phyloP scores from a whole-genome alignment of 2,329 filamentous ascomycete species.

The Phialocephala subalpina region DNA sequence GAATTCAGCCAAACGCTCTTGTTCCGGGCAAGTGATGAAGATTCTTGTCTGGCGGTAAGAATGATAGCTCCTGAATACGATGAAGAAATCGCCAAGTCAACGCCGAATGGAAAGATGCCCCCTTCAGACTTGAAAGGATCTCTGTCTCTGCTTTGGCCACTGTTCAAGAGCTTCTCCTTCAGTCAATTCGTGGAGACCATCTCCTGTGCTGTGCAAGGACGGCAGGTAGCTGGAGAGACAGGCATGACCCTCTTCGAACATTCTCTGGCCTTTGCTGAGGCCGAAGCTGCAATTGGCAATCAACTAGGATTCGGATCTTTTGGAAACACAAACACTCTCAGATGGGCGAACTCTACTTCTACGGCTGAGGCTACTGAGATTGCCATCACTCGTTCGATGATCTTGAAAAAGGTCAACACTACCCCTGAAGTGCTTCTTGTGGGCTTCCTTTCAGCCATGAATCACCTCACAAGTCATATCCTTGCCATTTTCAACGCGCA shows the following conservation, averaged over 20 bases:
- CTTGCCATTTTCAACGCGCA: slow-evolving; percentile 84
- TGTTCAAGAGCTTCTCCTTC: slow-evolving; percentile 73
- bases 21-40: slow-evolving; percentile 75
- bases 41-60: slow-evolving; percentile 76
- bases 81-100: slow-evolving; percentile 45
- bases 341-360: slow-evolving; percentile 33
- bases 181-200: slow-evolving; percentile 92
- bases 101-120: slow-evolving; percentile 20
- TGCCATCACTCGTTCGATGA: slow-evolving; percentile 67
- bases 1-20: slow-evolving; percentile 75
- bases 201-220: slow-evolving; percentile 86
- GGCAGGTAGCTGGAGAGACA: slow-evolving; percentile 81
- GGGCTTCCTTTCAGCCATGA: slow-evolving; percentile 86
- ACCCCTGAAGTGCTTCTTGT: slow-evolving; percentile 89
- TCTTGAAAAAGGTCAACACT: slow-evolving; percentile 84
- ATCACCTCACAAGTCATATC: slow-evolving; percentile 84
- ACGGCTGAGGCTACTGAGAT: slow-evolving; percentile 48
- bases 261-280: slow-evolving; percentile 94
- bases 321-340: slow-evolving; percentile 38
- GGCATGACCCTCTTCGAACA: slow-evolving; percentile 98
- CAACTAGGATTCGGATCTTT: slow-evolving; percentile 76
- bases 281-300: slow-evolving; percentile 85
- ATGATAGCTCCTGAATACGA: slow-evolving; percentile 69
- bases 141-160: slow-evolving; percentile 76
- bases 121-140: slow-evolving; percentile 64